These are phyloP conservation scores for Smallanthus sonchifolius DNA, from an alignment of 129 eudicot genomes.

Conservation along the genomic window DNA sequence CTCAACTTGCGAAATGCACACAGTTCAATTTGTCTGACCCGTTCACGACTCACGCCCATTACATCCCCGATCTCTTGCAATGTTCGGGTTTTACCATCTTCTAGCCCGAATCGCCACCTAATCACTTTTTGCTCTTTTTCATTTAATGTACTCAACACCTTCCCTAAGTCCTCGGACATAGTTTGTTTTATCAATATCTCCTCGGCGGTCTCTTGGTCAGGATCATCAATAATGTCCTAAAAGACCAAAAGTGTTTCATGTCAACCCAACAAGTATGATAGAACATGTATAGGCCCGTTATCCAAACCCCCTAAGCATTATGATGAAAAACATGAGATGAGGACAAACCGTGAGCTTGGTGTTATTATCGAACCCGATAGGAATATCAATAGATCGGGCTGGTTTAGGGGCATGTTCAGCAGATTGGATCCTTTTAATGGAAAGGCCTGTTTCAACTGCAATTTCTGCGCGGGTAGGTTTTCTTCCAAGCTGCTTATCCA, in stretches of 20 bases:
- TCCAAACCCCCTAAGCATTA: neutral
- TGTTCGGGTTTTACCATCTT: slow-evolving; percentile 66
- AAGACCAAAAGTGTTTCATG: neutral
- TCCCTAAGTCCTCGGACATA: slow-evolving; percentile 63
- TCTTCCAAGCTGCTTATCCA: slow-evolving; percentile 59
- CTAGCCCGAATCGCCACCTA: slow-evolving; percentile 74
- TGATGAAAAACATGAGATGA: slow-evolving; percentile 1
- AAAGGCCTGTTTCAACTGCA: slow-evolving; percentile 69
- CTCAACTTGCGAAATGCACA: slow-evolving; percentile 69
- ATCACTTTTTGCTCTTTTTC: slow-evolving; percentile 64
- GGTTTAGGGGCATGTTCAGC: slow-evolving; percentile 73
- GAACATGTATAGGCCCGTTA: neutral
- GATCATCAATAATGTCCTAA: slow-evolving; percentile 75
- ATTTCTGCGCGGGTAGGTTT: slow-evolving; percentile 65
- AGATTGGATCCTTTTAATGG: slow-evolving; percentile 67
- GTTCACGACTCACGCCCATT: slow-evolving; percentile 90
- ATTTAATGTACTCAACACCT: slow-evolving; percentile 57
- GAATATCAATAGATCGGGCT: slow-evolving; percentile 82
- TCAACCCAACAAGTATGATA: too few species aligned
- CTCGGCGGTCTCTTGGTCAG: slow-evolving; percentile 75
- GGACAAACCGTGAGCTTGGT: slow-evolving; percentile 74
- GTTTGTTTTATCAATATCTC: slow-evolving; percentile 56
- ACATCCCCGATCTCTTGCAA: slow-evolving; percentile 89
- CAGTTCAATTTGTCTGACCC: slow-evolving; percentile 84
- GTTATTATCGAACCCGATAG: slow-evolving; percentile 49